A percentile compares a stretch with the other conserved stretches of the same genome.
These are phyloP conservation scores for Ustilago bromivora DNA, from an alignment of 1,284 basidiomycete species.

Conservation along the genomic window DNA sequence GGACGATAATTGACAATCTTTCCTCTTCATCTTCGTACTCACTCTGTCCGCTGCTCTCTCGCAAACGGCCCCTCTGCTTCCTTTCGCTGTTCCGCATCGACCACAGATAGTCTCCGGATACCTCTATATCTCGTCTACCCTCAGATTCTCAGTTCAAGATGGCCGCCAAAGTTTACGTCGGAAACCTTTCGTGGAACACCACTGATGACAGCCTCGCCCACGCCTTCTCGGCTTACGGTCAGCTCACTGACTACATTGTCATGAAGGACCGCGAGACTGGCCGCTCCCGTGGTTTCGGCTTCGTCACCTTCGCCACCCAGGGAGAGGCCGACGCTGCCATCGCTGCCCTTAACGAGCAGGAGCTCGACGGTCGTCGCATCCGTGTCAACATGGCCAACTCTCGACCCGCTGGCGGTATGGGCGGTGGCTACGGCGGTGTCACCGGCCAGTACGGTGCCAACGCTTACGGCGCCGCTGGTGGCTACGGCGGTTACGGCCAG, in stretches of 20 bases:
- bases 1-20: not conserved
- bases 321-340: conserved; percentile 86
- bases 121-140: conserved; percentile 31
- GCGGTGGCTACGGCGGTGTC: conserved; percentile 64
- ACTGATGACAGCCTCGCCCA: conserved; percentile 68
- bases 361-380: conserved; percentile 91
- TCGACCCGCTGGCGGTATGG: conserved; percentile 72
- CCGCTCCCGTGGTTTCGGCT: conserved; percentile 90
- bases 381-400: conserved; percentile 93
- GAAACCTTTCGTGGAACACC: conserved; percentile 70
- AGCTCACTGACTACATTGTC: conserved; percentile 73
- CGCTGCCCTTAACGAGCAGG: conserved; percentile 83
- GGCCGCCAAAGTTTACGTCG: conserved; percentile 69
- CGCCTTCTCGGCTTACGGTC: conserved; percentile 67
- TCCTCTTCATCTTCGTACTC: not conserved
- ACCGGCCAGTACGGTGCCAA: conserved; percentile 67
- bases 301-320: conserved; percentile 75
- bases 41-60: not conserved
- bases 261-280: conserved; percentile 98
- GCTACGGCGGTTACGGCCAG: conserved; percentile 50
- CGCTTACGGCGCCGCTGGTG: conserved; percentile 56
- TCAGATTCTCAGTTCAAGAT: conserved; percentile 50
- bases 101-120: conserved; percentile 48
- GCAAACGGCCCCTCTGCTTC: not conserved
- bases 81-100: not conserved